Evolutionary conservation across 176 grass and related monocot species (phyloP).

Genomic region (Bolboschoenus planiculmis): DNA sequence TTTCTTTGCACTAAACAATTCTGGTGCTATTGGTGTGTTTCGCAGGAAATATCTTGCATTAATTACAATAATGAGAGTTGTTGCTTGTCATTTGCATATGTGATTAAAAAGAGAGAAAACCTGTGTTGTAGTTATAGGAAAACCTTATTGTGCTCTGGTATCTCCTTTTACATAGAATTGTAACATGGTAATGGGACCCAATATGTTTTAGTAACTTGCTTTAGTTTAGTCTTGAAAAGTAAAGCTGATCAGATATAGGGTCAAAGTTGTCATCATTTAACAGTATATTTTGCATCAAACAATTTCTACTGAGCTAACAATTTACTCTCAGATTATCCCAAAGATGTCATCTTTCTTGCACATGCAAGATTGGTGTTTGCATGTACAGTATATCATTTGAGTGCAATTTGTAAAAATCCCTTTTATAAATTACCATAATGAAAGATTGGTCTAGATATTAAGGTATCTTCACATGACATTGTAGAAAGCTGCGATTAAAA

Average conservation of each 20-base stretch:
- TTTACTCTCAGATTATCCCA: not conserved
- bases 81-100: not conserved
- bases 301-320: not conserved
- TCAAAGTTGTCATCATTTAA: not conserved
- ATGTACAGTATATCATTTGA: not conserved
- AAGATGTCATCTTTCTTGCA: not conserved
- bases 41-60: not conserved
- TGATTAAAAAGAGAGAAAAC: not conserved
- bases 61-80: not conserved
- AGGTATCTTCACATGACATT: not conserved
- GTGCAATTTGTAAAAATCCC: not conserved
- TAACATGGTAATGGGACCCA: not conserved
- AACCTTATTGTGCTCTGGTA: not conserved
- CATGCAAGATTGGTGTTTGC: not conserved
- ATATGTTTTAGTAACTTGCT: not conserved
- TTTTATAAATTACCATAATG: not conserved
- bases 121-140: no score
- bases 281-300: not conserved
- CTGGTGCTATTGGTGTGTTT: not conserved
- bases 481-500: constrained; percentile 85
- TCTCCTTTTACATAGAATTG: not conserved
- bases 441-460: not conserved
- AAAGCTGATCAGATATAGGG: not conserved
- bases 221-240: not conserved
- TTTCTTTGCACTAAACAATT: not conserved